Conservation (phyloP, 2,329 filamentous ascomycete genomes). For the Cyanodermella asteris region DNA sequence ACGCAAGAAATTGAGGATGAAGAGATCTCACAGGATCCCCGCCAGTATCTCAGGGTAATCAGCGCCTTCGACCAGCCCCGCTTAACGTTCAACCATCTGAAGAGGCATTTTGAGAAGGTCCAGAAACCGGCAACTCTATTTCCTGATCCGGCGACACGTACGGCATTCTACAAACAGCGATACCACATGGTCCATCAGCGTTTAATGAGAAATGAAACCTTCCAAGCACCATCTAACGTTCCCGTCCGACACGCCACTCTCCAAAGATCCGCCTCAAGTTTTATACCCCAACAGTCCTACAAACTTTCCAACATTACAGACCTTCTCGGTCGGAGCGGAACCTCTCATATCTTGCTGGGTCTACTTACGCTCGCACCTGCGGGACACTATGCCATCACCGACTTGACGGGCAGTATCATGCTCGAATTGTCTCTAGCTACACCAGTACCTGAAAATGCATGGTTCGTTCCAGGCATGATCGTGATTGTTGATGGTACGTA, state of each 20-base stretch:
- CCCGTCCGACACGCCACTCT: constrained; percentile 32
- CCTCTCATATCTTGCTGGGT: constrained; percentile 66
- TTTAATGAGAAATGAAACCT: constrained; percentile 76
- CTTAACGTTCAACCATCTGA: constrained; percentile 46
- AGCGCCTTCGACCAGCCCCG: constrained; percentile 70
- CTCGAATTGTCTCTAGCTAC: constrained; percentile 64
- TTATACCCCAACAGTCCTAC: constrained; percentile 42
- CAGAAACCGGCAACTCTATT: constrained; percentile 46
- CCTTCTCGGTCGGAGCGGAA: constrained; percentile 56
- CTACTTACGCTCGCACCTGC: constrained; percentile 63
- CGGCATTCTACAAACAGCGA: constrained; percentile 64
- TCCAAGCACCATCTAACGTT: constrained; percentile 61
- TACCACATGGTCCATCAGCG: constrained; percentile 87
- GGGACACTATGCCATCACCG: constrained; percentile 61
- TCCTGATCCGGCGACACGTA: constrained; percentile 61
- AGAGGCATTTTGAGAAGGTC: constrained; percentile 75
- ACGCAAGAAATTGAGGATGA: constrained; percentile 36
- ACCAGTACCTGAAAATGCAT: constrained; percentile 65
- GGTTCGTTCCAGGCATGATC: constrained; percentile 92
- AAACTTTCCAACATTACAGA: constrained; percentile 74
- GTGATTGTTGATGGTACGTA: constrained; percentile 91
- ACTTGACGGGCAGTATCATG: constrained; percentile 69
- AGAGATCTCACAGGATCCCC: constrained; percentile 42
- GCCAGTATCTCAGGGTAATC: constrained; percentile 67
- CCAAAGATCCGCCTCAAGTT: constrained; percentile 34